Evolutionary conservation across 1,139 yeast genomes (phyloP).

Genomic region (Nakaseomyces uthaithaninus): DNA sequence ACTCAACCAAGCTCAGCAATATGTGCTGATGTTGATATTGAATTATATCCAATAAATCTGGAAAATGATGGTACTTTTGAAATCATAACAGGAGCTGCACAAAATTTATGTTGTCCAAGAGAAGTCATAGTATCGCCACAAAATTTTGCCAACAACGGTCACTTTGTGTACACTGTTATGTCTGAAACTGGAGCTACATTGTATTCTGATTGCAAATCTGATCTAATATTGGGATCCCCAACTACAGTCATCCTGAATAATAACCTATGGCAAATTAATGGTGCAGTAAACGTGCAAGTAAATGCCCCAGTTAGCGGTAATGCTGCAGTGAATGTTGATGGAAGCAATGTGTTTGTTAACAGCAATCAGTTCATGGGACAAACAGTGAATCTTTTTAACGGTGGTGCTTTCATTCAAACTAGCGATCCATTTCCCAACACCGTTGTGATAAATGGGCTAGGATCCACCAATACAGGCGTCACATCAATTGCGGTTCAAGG

Average conservation of each 20-base stretch:
- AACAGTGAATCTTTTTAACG: not conserved
- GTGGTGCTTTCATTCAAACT: conserved; percentile 4
- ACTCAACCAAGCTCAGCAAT: not conserved
- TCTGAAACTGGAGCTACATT: not conserved
- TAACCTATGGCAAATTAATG: conserved; percentile 1
- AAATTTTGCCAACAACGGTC: conserved; percentile 1
- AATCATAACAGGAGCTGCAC: not conserved
- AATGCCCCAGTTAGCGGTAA: conserved; percentile 2
- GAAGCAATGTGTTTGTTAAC: conserved; percentile 2
- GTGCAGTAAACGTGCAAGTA: conserved; percentile 1
- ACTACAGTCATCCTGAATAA: not conserved
- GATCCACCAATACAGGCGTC: not conserved
- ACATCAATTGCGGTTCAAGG: not conserved
- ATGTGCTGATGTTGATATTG: conserved; percentile 2
- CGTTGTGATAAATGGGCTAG: conserved; percentile 1
- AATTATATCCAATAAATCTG: conserved; percentile 3
- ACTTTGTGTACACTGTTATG: not conserved
- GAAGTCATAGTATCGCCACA: not conserved
- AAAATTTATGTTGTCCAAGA: not conserved
- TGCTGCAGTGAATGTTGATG: not conserved
- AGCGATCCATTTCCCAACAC: conserved; percentile 1
- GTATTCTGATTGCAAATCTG: not conserved
- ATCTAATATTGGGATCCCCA: not conserved
- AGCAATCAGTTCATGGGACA: not conserved
- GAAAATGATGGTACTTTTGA: conserved; percentile 4